Conservation (phyloP, 2,329 filamentous ascomycete species). For the Fusarium pseudograminearum region DNA sequence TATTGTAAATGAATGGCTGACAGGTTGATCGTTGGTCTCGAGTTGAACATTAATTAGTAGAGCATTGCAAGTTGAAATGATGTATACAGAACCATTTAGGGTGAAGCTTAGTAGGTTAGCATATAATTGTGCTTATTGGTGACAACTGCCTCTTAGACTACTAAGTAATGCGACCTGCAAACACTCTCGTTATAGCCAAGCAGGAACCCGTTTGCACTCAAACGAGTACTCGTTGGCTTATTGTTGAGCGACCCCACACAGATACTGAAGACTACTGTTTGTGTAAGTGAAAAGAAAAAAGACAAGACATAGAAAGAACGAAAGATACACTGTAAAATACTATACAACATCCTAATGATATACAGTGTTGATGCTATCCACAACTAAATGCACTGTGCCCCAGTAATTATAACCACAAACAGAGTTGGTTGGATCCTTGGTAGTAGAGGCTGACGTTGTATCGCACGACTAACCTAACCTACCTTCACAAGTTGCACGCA, state of each 20-base stretch:
- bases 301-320: neutral
- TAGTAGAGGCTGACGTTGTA: conserved; percentile 27
- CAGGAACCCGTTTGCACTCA: neutral
- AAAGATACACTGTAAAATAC: conserved; percentile 17
- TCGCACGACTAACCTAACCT: conserved; percentile 35
- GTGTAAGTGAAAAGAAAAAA: neutral
- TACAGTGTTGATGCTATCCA: neutral
- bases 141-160: neutral
- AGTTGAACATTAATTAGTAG: neutral
- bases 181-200: neutral
- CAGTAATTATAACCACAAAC: conserved; percentile 28
- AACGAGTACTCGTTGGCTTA: neutral
- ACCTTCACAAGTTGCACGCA: conserved; percentile 28
- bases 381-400: conserved; percentile 23
- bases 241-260: neutral
- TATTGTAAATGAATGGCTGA: neutral
- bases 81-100: neutral
- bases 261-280: neutral
- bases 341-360: accelerated
- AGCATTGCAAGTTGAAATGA: neutral
- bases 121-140: neutral
- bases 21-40: neutral
- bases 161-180: neutral
- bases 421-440: conserved; percentile 17
- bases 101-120: neutral